These are phyloP conservation scores for Salvia sclarea DNA, from an alignment of 305 asterid species.

Conservation along the genomic window DNA sequence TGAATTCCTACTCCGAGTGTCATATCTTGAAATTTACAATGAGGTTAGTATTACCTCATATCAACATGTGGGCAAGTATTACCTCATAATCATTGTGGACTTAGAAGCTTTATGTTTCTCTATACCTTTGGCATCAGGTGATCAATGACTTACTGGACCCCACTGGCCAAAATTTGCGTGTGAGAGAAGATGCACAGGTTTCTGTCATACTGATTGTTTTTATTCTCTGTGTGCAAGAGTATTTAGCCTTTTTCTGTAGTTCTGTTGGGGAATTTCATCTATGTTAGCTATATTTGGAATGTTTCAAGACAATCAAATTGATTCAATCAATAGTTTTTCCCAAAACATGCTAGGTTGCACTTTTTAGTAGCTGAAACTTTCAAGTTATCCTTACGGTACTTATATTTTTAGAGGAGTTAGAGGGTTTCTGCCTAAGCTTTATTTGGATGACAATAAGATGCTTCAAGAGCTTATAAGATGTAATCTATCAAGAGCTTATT, in stretches of 20 bases:
- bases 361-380: constrained; percentile 14
- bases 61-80: neutral
- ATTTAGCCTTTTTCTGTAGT: constrained; percentile 22
- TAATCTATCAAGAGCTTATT: too few species aligned
- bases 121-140: constrained; percentile 54
- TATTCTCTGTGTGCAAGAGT: constrained; percentile 18
- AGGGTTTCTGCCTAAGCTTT: too few species aligned
- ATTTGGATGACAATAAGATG: too few species aligned
- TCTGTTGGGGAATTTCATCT: constrained; percentile 13
- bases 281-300: neutral
- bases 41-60: constrained; percentile 62
- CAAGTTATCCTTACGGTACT: neutral
- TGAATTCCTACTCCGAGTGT: constrained; percentile 89
- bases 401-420: neutral
- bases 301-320: constrained; percentile 14
- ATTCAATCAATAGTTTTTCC: neutral
- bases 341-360: neutral
- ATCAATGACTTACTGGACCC: constrained; percentile 95
- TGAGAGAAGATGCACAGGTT: constrained; percentile 98
- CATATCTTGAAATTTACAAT: constrained; percentile 95
- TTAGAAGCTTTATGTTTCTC: constrained; percentile 19
- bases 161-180: constrained; percentile 92
- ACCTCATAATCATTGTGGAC: too few species aligned
- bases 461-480: too few species aligned
- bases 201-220: constrained; percentile 16